These are phyloP conservation scores for Agaricus subrufescens DNA, from an alignment of 768 basidiomycete species.

Conservation along the genomic window DNA sequence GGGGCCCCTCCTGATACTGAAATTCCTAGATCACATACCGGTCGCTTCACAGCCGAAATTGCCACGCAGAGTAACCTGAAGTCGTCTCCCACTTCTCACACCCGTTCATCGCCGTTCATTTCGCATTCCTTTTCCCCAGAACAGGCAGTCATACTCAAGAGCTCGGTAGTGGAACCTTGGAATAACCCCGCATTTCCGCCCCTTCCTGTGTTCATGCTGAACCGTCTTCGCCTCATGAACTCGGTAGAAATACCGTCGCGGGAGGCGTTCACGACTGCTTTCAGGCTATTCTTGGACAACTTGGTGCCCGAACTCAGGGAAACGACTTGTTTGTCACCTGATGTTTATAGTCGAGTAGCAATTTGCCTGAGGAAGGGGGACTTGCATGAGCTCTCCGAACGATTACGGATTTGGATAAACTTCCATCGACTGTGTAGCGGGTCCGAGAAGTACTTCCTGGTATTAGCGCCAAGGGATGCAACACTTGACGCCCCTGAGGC, in stretches of 20 bases:
- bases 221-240: constrained; percentile 49
- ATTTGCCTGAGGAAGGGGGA: constrained; percentile 41
- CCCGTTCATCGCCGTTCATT: constrained; percentile 36
- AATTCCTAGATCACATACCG: constrained; percentile 22
- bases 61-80: constrained; percentile 15
- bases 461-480: constrained; percentile 57
- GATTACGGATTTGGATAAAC: constrained; percentile 46
- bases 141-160: constrained; percentile 32
- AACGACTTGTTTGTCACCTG: constrained; percentile 52
- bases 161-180: constrained; percentile 54
- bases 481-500: constrained; percentile 46
- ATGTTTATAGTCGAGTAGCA: constrained; percentile 49
- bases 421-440: constrained; percentile 61
- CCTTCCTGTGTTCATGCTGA: constrained; percentile 50
- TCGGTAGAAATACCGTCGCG: constrained; percentile 59
- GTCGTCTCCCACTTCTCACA: constrained; percentile 19
- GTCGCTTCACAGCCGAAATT: constrained; percentile 27
- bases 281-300: constrained; percentile 43
- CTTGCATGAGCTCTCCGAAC: constrained; percentile 28
- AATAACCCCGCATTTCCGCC: constrained; percentile 51
- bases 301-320: constrained; percentile 55
- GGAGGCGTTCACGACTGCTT: constrained; percentile 43
- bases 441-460: constrained; percentile 51
- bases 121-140: constrained; percentile 35
- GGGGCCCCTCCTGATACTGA: constrained; percentile 13